phyloP scores from a whole-genome alignment of 2,329 filamentous ascomycete genomes.

The Dryadomyces quercivorus region DNA sequence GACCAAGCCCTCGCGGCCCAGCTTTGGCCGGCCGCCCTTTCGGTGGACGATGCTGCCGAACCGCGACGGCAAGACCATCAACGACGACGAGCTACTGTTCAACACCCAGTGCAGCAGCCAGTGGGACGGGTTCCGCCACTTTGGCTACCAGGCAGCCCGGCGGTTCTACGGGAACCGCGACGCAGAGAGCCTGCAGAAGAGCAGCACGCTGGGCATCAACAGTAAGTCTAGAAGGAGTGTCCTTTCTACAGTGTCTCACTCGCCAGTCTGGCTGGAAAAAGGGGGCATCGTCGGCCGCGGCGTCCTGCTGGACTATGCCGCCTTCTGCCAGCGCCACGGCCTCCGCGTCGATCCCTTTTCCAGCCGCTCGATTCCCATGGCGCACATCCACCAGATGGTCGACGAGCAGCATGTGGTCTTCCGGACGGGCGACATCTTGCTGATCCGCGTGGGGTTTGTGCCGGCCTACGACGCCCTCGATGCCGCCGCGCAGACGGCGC shows the following conservation, averaged over 20 bases:
- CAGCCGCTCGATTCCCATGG: slow-evolving; percentile 13
- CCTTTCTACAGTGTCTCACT: no score
- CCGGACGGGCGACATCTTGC: slow-evolving; percentile 22
- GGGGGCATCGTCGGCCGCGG: slow-evolving; percentile 30
- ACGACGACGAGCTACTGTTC: slow-evolving; percentile 27
- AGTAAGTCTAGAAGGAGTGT: no score
- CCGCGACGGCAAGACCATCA: slow-evolving; percentile 12
- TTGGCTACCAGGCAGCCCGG: slow-evolving; percentile 24
- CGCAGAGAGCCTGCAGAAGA: slow-evolving; percentile 23
- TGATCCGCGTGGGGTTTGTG: slow-evolving; percentile 22
- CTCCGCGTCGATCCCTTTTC: slow-evolving; percentile 9
- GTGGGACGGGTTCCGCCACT: slow-evolving; percentile 36
- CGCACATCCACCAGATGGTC: slow-evolving; percentile 21
- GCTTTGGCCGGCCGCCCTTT: slow-evolving; percentile 11
- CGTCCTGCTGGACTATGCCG: slow-evolving; percentile 28
- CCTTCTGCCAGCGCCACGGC: slow-evolving; percentile 3
- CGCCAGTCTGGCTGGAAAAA: slow-evolving; percentile 11
- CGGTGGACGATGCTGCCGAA: neutral
- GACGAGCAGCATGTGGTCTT: slow-evolving; percentile 21
- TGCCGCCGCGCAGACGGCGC: slow-evolving; percentile 12
- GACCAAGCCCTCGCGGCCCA: slow-evolving; percentile 22
- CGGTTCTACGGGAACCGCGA: slow-evolving; percentile 28
- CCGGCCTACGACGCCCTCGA: slow-evolving; percentile 15
- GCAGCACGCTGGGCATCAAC: slow-evolving; percentile 28
- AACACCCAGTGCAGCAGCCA: slow-evolving; percentile 35